phyloP scores from a whole-genome alignment of 495 filamentous ascomycete genomes.

The Ascobolus immersus region DNA sequence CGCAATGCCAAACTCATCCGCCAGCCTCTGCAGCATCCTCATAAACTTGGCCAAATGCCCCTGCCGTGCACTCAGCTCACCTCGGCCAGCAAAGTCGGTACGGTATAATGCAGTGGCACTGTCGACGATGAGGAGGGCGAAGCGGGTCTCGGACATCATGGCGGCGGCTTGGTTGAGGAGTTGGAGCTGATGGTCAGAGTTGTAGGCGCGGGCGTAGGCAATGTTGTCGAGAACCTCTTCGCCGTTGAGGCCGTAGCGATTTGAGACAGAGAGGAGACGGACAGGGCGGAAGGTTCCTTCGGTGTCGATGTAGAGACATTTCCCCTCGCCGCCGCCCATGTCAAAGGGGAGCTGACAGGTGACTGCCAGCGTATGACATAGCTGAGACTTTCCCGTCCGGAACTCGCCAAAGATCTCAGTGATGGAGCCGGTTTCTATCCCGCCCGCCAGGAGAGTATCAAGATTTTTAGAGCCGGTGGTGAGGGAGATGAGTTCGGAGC shows the following conservation, averaged over 20 bases:
- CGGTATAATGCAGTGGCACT: conserved; percentile 84
- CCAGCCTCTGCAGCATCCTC: conserved; percentile 75
- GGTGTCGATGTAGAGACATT: conserved; percentile 97
- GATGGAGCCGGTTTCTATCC: conserved; percentile 86
- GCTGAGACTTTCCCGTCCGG: conserved; percentile 89
- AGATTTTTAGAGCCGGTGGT: conserved; percentile 93
- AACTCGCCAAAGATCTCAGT: conserved; percentile 99
- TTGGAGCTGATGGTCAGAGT: conserved; percentile 90
- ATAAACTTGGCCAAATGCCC: conserved; percentile 93
- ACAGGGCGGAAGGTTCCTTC: conserved; percentile 94
- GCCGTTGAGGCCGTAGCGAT: conserved; percentile 75
- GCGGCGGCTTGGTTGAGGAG: conserved; percentile 79
- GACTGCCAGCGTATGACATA: conserved; percentile 94
- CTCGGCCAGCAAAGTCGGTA: conserved; percentile 84
- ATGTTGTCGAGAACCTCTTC: conserved; percentile 97
- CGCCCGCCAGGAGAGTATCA: conserved; percentile 81
- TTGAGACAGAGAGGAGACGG: conserved; percentile 67
- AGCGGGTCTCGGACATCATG: conserved; percentile 98
- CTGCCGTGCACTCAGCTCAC: conserved; percentile 71
- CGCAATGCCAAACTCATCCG: conserved; percentile 93
- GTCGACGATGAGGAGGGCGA: conserved; percentile 85
- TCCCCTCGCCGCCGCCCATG: conserved; percentile 95
- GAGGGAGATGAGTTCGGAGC: conserved; percentile 89
- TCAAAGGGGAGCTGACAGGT: conserved; percentile 95
- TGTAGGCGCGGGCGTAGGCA: conserved; percentile 91